Conservation (phyloP, 1,284 basidiomycete genomes). For the Volvariella volvacea region DNA sequence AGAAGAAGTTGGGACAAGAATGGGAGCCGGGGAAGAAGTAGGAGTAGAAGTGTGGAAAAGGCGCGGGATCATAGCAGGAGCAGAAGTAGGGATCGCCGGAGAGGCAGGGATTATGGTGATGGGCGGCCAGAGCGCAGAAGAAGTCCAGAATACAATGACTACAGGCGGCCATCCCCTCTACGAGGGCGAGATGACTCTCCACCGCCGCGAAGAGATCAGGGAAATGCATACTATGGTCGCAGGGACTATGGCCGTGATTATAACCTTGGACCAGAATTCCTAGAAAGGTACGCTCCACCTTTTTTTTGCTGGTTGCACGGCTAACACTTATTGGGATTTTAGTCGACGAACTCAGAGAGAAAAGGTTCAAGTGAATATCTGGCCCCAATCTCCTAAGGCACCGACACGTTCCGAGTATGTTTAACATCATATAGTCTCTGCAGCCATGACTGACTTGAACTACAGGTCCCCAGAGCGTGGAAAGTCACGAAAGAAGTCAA, state of each 20-base stretch:
- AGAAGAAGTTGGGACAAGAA: background rate
- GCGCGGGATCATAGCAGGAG: background rate
- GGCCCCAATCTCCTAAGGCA: conserved; percentile 82
- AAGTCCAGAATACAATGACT: conserved; percentile 43
- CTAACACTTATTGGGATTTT: conserved; percentile 3
- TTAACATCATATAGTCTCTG: conserved; percentile 1
- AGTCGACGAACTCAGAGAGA: conserved; percentile 78
- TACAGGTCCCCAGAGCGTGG: conserved; percentile 46
- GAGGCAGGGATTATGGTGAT: conserved; percentile 10
- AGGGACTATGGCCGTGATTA: conserved; percentile 13
- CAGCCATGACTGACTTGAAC: background rate
- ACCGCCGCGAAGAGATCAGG: conserved; percentile 39
- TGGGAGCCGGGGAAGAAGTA: conserved; percentile 4
- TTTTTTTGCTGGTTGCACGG: background rate
- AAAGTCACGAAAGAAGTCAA: conserved; percentile 56
- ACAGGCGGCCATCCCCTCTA: conserved; percentile 25
- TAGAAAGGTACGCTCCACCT: conserved; percentile 44
- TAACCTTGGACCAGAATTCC: conserved; percentile 35
- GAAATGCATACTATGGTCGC: conserved; percentile 41
- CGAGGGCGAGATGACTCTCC: conserved; percentile 15
- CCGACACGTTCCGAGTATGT: conserved; percentile 54
- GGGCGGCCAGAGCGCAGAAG: conserved; percentile 14
- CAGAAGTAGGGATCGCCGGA: conserved; percentile 12
- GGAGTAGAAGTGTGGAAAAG: background rate
- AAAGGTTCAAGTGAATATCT: conserved; percentile 57